A percentile compares a stretch with the other conserved stretches of the same genome.
phyloP scores from a whole-genome alignment of 78 protist genomes.

The Creolimax fragrantissima region DNA sequence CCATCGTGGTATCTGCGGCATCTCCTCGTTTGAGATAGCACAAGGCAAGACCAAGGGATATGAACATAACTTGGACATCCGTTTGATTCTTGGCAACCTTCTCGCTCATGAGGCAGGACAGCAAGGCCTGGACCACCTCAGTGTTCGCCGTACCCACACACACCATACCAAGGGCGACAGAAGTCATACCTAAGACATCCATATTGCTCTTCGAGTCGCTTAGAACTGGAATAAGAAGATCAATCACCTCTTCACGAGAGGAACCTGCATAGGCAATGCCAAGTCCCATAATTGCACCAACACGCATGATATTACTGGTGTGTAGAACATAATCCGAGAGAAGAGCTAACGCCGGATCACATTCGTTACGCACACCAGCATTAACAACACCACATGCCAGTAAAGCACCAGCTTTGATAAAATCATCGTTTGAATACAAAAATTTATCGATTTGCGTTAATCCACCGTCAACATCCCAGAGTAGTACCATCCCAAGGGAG shows the following conservation, averaged over 20 bases:
- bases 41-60: constrained; percentile 68
- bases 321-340: neutral
- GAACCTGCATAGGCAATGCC: constrained; percentile 78
- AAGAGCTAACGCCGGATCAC: constrained; percentile 84
- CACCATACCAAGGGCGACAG: constrained; percentile 80
- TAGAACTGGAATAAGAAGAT: constrained; percentile 39
- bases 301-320: neutral
- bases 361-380: constrained; percentile 66
- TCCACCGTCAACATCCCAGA: constrained; percentile 94
- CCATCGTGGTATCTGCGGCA: constrained; percentile 65
- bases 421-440: constrained; percentile 53
- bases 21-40: constrained; percentile 62
- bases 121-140: constrained; percentile 44
- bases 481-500: constrained; percentile 79
- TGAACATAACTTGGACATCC: constrained; percentile 33
- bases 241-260: constrained; percentile 38
- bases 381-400: constrained; percentile 80
- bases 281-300: constrained; percentile 33
- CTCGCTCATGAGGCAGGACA: constrained; percentile 48
- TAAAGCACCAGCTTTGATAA: constrained; percentile 88
- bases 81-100: neutral
- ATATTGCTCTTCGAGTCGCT: constrained; percentile 52
- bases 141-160: constrained; percentile 77
- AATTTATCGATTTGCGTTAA: constrained; percentile 68
- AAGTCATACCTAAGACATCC: constrained; percentile 63